phyloP scores from a whole-genome alignment of 148 eudicot species.

The Persicaria tinctoria region DNA sequence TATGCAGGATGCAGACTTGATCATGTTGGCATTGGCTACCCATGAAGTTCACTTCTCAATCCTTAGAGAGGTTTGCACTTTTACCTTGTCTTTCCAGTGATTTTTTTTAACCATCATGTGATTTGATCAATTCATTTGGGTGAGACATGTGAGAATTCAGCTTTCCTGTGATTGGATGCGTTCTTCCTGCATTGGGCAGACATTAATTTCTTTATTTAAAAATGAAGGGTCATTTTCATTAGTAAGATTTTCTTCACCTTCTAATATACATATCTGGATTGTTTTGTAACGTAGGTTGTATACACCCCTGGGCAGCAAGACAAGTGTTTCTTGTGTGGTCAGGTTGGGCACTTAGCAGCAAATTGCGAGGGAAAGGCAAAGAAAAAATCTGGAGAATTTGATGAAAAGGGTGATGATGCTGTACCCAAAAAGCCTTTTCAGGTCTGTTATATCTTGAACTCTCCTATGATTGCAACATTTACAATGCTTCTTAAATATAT shows the following conservation, averaged over 20 bases:
- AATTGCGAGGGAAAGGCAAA: conserved; percentile 87
- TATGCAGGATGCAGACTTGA: conserved; percentile 10
- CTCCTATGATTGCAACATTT: background rate
- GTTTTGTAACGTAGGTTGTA: conserved; percentile 45
- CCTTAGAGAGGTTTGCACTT: conserved; percentile 13
- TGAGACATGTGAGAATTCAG: background rate
- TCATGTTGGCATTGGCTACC: conserved; percentile 62
- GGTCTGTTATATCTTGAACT: conserved; percentile 26
- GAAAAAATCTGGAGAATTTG: conserved; percentile 88
- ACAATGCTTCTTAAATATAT: background rate
- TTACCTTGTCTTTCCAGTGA: background rate
- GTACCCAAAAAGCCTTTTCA: conserved; percentile 76
- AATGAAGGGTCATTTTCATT: background rate
- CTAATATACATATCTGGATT: background rate
- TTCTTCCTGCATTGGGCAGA: background rate
- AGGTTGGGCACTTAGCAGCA: conserved; percentile 89
- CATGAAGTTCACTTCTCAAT: conserved; percentile 94
- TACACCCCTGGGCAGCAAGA: conserved; percentile 85
- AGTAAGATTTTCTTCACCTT: background rate
- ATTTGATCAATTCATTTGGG: background rate
- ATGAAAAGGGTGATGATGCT: conserved; percentile 66
- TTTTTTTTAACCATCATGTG: background rate
- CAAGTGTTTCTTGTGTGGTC: conserved; percentile 90
- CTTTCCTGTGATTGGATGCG: background rate
- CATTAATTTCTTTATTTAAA: background rate